Percentiles rank a stretch among this genome's conserved stretches.
phyloP scores from a whole-genome alignment of 2,329 filamentous ascomycete genomes.

The Trichoderma sp. region DNA sequence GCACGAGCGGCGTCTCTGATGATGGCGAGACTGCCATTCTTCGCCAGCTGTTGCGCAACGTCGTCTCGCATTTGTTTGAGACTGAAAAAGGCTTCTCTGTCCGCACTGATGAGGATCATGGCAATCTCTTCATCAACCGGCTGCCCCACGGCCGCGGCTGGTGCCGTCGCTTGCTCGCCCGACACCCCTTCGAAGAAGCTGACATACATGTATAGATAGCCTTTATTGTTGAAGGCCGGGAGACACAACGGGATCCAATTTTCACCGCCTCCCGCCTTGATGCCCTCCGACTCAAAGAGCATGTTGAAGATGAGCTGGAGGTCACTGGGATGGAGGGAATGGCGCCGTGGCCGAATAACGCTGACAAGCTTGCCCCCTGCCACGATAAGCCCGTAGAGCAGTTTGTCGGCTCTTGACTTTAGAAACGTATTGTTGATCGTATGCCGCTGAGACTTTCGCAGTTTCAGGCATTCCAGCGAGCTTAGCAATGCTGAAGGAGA shows the following conservation, averaged over 20 bases:
- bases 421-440: constrained; percentile 85
- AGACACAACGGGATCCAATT: constrained; percentile 97
- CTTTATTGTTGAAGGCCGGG: constrained; percentile 94
- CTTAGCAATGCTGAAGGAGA: constrained; percentile 87
- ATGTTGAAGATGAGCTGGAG: constrained; percentile 98
- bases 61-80: constrained; percentile 72
- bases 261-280: constrained; percentile 87
- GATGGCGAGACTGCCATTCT: constrained; percentile 71
- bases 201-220: constrained; percentile 99
- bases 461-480: constrained; percentile 87
- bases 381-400: constrained; percentile 92
- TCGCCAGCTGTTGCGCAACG: constrained; percentile 68
- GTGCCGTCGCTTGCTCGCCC: constrained; percentile 42
- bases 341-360: constrained; percentile 89
- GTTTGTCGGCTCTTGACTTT: constrained; percentile 71
- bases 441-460: constrained; percentile 84
- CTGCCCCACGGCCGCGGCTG: constrained; percentile 61
- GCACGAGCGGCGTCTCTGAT: constrained; percentile 71
- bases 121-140: constrained; percentile 79
- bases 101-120: constrained; percentile 86
- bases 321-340: constrained; percentile 93
- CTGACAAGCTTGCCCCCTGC: constrained; percentile 92
- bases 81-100: constrained; percentile 92
- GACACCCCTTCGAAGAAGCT: constrained; percentile 75
- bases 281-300: constrained; percentile 92